These are phyloP conservation scores for Cnidoscolus chayamansa DNA, from an alignment of 441 rosid genomes.

Conservation along the genomic window DNA sequence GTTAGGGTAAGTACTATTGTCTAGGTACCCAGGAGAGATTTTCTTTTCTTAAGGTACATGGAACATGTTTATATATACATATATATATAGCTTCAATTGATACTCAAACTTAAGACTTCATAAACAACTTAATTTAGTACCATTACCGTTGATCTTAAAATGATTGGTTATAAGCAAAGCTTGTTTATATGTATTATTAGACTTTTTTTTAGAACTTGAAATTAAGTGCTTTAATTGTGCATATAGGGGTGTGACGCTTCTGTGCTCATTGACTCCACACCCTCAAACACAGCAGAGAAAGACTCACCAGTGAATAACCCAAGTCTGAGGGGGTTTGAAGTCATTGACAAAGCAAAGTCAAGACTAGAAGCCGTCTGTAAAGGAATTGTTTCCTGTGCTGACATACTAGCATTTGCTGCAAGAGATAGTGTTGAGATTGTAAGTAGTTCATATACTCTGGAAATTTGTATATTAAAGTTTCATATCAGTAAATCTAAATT, in stretches of 20 bases:
- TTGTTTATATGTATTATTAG: too few relatives aligned
- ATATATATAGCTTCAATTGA: too few relatives aligned
- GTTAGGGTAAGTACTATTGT: constrained; percentile 37
- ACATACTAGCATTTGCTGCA: constrained; percentile 52
- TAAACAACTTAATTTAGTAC: too few relatives aligned
- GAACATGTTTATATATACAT: too few relatives aligned
- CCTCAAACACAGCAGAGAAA: constrained; percentile 50
- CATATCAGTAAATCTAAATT: background rate
- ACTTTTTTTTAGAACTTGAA: too few relatives aligned
- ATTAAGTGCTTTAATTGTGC: background rate
- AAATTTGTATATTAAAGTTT: too few relatives aligned
- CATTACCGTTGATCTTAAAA: too few relatives aligned
- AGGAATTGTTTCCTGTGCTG: constrained; percentile 52
- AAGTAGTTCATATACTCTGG: background rate
- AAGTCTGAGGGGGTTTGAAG: constrained; percentile 47
- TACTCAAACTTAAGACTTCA: too few relatives aligned
- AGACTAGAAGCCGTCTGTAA: constrained; percentile 34
- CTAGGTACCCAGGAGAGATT: too few relatives aligned
- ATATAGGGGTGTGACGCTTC: constrained; percentile 54
- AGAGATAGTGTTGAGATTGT: constrained; percentile 44
- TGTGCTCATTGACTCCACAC: constrained; percentile 41
- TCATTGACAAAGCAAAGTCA: constrained; percentile 44
- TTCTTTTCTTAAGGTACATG: too few relatives aligned
- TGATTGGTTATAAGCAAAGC: too few relatives aligned
- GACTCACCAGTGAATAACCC: constrained; percentile 45